phyloP scores from a whole-genome alignment of 169 alveolate species.

The Babesia divergens region DNA sequence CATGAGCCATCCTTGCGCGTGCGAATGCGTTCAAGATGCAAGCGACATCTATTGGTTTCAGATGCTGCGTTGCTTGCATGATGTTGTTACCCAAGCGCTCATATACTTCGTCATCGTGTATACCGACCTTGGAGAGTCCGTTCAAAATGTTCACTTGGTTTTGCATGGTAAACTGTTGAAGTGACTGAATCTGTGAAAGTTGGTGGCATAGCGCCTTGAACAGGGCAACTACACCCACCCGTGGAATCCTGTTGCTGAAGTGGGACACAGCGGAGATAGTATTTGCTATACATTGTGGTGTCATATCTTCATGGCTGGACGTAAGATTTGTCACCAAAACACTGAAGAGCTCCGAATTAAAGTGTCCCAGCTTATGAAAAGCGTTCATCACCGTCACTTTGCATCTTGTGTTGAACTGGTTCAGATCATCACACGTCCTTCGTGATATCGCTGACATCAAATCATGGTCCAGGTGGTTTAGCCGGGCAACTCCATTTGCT shows the following conservation, averaged over 20 bases:
- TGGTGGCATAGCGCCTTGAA: constrained; percentile 16
- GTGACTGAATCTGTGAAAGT: neutral
- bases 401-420: constrained; percentile 32
- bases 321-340: constrained; percentile 3
- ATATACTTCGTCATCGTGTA: neutral
- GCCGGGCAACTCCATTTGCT: constrained; percentile 54
- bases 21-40: constrained; percentile 23
- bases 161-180: constrained; percentile 37
- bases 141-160: constrained; percentile 55
- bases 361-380: constrained; percentile 18
- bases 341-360: constrained; percentile 7
- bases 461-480: neutral
- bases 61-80: neutral
- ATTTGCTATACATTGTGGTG: constrained; percentile 67
- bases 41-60: constrained; percentile 46
- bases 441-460: constrained; percentile 17
- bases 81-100: neutral
- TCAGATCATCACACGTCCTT: neutral
- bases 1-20: constrained; percentile 8
- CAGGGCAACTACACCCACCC: neutral
- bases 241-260: constrained; percentile 5
- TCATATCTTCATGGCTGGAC: constrained; percentile 16
- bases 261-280: constrained; percentile 45
- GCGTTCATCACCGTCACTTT: constrained; percentile 45
- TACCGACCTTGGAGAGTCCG: constrained; percentile 50